A percentile compares a stretch with the other conserved stretches of the same genome.
Conservation (phyloP, 1,284 basidiomycete genomes). For the Ustilago cynodontis region DNA sequence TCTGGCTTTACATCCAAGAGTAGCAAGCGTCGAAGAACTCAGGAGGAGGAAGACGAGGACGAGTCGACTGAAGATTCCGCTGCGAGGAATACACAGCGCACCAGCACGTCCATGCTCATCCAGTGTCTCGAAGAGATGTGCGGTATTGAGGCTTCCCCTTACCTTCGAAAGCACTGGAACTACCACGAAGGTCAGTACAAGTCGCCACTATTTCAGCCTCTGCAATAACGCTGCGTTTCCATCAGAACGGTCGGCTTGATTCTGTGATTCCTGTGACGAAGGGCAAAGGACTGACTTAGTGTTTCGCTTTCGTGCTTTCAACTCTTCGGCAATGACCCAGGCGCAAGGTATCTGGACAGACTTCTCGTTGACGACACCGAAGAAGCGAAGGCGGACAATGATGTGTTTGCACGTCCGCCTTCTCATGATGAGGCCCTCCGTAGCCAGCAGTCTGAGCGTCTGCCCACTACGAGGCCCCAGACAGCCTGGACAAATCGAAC, state of each 20-base stretch:
- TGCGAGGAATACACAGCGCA: not conserved
- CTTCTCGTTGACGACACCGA: conserved; percentile 82
- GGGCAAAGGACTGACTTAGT: not conserved
- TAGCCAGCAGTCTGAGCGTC: conserved; percentile 14
- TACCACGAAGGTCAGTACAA: conserved; percentile 76
- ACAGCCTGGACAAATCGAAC: conserved; percentile 11
- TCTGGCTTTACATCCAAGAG: not conserved
- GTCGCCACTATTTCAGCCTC: not conserved
- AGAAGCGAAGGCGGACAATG: not conserved
- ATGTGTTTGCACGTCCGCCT: not conserved
- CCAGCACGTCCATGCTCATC: conserved; percentile 73
- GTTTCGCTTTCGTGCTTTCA: too few species aligned
- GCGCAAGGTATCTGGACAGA: conserved; percentile 81
- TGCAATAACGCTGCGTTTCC: not conserved
- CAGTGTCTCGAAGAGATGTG: conserved; percentile 81
- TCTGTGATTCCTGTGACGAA: not conserved
- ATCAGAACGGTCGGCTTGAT: not conserved
- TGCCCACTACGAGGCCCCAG: conserved; percentile 78
- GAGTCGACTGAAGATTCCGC: not conserved
- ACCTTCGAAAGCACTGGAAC: conserved; percentile 85
- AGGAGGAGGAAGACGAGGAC: not conserved
- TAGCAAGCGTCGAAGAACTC: conserved; percentile 14
- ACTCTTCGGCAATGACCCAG: too few species aligned
- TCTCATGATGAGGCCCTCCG: not conserved
- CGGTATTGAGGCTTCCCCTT: conserved; percentile 76